Evolutionary conservation across 306 rosid genomes (phyloP).

Genomic region (Cucurbita moschata): DNA sequence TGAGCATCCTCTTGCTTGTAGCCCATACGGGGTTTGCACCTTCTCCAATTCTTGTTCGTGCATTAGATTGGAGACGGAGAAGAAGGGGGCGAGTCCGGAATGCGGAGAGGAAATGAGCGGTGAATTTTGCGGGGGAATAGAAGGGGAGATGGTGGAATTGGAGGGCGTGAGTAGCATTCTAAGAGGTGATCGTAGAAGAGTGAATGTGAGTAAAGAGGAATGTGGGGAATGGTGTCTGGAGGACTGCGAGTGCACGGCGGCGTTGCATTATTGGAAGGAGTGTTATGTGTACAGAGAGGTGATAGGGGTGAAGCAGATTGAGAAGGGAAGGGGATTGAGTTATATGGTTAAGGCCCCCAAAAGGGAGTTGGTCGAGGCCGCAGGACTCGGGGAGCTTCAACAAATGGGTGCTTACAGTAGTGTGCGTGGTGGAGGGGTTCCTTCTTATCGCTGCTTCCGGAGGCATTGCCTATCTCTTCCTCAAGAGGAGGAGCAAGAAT

Average conservation of each 20-base stretch:
- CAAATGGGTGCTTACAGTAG: conserved; percentile 56
- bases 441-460: conserved; percentile 52
- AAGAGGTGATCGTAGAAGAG: conserved; percentile 14
- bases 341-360: conserved; percentile 64
- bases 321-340: conserved; percentile 29
- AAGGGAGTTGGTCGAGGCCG: conserved; percentile 27
- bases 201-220: conserved; percentile 38
- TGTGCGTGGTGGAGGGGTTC: conserved; percentile 67
- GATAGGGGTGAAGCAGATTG: conserved; percentile 55
- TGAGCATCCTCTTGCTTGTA: conserved; percentile 78
- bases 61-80: conserved; percentile 9
- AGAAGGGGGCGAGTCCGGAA: neutral
- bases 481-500: conserved; percentile 27
- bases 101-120: conserved; percentile 26
- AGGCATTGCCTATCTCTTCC: conserved; percentile 47
- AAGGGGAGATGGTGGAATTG: conserved; percentile 49
- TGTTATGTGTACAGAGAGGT: conserved; percentile 49
- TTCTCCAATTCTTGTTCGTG: conserved; percentile 63
- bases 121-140: conserved; percentile 20
- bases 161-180: conserved; percentile 47
- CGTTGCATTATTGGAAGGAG: conserved; percentile 23
- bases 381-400: conserved; percentile 28
- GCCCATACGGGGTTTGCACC: conserved; percentile 70
- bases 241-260: conserved; percentile 63
- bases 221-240: conserved; percentile 47